These are phyloP conservation scores for Leccinum sublutescens DNA, from an alignment of 768 basidiomycete genomes.

Conservation along the genomic window DNA sequence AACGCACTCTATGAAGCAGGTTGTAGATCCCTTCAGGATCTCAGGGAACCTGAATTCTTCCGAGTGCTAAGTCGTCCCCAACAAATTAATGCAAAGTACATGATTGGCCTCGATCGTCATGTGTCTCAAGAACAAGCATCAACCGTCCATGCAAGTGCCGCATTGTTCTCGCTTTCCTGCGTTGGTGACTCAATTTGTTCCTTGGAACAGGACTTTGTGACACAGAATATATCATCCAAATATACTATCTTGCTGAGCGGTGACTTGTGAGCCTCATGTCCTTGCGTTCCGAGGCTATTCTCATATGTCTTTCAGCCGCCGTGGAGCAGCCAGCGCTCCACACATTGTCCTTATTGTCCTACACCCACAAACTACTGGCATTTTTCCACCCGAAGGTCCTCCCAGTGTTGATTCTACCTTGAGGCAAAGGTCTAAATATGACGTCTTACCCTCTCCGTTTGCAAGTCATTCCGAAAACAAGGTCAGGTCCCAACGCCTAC, in stretches of 20 bases:
- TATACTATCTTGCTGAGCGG: conserved; percentile 53
- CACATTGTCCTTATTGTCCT: conserved; percentile 15
- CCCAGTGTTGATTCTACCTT: conserved; percentile 17
- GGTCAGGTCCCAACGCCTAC: conserved; percentile 3
- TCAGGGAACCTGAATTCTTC: conserved; percentile 38
- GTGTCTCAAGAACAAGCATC: conserved; percentile 44
- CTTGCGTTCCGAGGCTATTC: neutral
- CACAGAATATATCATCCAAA: conserved; percentile 42
- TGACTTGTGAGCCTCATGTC: conserved; percentile 51
- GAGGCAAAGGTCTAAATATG: conserved; percentile 7
- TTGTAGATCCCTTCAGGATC: conserved; percentile 42
- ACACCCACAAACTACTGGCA: conserved; percentile 12
- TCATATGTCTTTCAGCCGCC: conserved; percentile 39
- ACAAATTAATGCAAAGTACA: conserved; percentile 40
- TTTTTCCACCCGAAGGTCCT: conserved; percentile 17
- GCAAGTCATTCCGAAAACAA: conserved; percentile 10
- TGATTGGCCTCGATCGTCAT: conserved; percentile 36
- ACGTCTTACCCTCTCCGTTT: conserved; percentile 18
- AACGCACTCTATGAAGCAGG: conserved; percentile 50
- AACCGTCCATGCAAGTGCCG: conserved; percentile 42
- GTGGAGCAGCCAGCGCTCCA: conserved; percentile 31
- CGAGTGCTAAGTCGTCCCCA: conserved; percentile 39
- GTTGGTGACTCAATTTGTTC: neutral
- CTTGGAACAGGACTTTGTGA: conserved; percentile 45
- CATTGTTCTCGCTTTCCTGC: neutral